These are phyloP conservation scores for Vicia villosa DNA, from an alignment of 306 rosid genomes.

Conservation along the genomic window DNA sequence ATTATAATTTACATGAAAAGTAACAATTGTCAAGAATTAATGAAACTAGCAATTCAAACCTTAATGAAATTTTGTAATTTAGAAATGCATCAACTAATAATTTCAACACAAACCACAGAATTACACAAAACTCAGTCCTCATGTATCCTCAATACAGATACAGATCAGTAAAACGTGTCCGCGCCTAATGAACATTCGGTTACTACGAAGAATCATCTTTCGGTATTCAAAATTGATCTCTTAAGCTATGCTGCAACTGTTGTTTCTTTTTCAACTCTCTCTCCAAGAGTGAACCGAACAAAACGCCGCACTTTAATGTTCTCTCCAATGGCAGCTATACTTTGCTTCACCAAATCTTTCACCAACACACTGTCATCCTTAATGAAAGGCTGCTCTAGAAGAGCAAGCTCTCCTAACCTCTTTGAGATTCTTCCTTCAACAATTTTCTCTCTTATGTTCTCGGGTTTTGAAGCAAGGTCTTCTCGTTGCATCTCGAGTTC, in stretches of 20 bases:
- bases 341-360: constrained; percentile 94
- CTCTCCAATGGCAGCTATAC: constrained; percentile 98
- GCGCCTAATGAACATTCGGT: constrained; percentile 42
- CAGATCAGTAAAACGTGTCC: constrained; percentile 41
- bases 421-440: constrained; percentile 95
- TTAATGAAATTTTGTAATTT: constrained; percentile 17
- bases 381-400: constrained; percentile 89
- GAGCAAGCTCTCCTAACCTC: constrained; percentile 94
- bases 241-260: constrained; percentile 37
- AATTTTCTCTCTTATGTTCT: constrained; percentile 85
- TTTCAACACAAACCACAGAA: constrained; percentile 42
- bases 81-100: constrained; percentile 50
- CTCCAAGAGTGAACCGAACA: constrained; percentile 85
- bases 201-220: constrained; percentile 41
- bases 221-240: constrained; percentile 42
- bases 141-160: constrained; percentile 47
- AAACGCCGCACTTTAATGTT: constrained; percentile 91
- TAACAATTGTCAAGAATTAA: constrained; percentile 11
- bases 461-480: constrained; percentile 83
- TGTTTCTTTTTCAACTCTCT: constrained; percentile 49
- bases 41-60: constrained; percentile 39
- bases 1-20: not conserved
- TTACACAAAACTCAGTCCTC: constrained; percentile 44
- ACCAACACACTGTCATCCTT: constrained; percentile 80
- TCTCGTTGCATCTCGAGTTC: constrained; percentile 94